Evolutionary conservation across 176 grass and related monocot genomes (phyloP).

Genomic region (Phyllostachys edulis): DNA sequence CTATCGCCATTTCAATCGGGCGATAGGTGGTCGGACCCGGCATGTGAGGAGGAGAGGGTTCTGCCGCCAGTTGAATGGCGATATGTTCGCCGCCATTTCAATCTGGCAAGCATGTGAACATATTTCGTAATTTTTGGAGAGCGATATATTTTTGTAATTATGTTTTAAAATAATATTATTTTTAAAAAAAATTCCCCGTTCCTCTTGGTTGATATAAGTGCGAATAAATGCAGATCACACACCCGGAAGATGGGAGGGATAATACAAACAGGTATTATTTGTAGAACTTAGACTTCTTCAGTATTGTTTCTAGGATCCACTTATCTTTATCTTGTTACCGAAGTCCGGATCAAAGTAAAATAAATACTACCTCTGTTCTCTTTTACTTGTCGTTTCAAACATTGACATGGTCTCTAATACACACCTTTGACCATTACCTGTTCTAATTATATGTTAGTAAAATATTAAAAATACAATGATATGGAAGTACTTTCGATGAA

Average conservation of each 20-base stretch:
- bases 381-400: constrained; percentile 6
- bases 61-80: too few species aligned
- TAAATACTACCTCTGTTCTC: not conserved
- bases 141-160: too few species aligned
- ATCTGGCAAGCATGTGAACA: too few species aligned
- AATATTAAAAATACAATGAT: not conserved
- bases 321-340: constrained; percentile 12
- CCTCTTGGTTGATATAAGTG: constrained; percentile 20
- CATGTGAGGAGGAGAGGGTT: too few species aligned
- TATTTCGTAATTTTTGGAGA: too few species aligned
- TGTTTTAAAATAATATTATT: too few species aligned
- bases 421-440: not conserved
- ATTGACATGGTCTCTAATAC: not conserved
- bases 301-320: not conserved
- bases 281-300: not conserved
- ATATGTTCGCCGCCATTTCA: too few species aligned
- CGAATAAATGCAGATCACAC: constrained; percentile 44
- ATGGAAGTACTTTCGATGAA: not conserved
- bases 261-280: constrained; percentile 40
- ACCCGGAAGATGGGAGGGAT: constrained; percentile 20
- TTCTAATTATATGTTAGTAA: not conserved
- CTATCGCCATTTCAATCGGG: too few species aligned
- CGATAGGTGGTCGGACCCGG: too few species aligned
- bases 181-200: too few species aligned
- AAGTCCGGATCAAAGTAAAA: not conserved